Evolutionary conservation across 257 asterid species (phyloP).

Genomic region (Catharanthus roseus): DNA sequence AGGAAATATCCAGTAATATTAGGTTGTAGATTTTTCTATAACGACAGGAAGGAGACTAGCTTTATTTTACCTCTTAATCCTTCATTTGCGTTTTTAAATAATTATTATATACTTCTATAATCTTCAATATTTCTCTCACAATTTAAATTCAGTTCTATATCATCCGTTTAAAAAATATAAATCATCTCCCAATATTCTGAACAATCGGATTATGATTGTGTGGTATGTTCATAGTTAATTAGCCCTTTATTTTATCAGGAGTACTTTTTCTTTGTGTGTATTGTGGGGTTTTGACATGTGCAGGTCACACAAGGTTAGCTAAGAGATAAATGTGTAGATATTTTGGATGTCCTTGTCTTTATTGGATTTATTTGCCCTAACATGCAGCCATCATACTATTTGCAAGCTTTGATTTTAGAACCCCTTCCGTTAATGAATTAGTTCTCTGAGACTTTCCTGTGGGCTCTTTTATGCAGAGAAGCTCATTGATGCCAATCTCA

Average conservation of each 20-base stretch:
- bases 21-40: not conserved
- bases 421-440: not conserved
- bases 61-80: not conserved
- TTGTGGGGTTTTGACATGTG: not conserved
- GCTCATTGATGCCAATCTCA: slow-evolving; percentile 26
- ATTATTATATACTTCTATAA: not conserved
- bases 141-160: not conserved
- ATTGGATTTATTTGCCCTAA: not conserved
- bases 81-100: not conserved
- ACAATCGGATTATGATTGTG: not conserved
- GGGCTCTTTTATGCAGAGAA: slow-evolving; percentile 44
- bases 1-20: too few species aligned
- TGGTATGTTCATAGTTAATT: not conserved
- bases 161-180: not conserved
- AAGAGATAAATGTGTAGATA: not conserved
- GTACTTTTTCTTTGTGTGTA: not conserved
- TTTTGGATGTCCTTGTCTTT: not conserved
- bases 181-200: not conserved
- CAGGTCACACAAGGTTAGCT: not conserved
- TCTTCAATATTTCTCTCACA: not conserved
- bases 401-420: not conserved
- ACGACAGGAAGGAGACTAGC: not conserved
- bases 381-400: not conserved
- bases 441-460: slow-evolving; percentile 12
- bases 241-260: not conserved